Conservation (phyloP, 2,329 filamentous ascomycete genomes). For the Penicillium italicum region DNA sequence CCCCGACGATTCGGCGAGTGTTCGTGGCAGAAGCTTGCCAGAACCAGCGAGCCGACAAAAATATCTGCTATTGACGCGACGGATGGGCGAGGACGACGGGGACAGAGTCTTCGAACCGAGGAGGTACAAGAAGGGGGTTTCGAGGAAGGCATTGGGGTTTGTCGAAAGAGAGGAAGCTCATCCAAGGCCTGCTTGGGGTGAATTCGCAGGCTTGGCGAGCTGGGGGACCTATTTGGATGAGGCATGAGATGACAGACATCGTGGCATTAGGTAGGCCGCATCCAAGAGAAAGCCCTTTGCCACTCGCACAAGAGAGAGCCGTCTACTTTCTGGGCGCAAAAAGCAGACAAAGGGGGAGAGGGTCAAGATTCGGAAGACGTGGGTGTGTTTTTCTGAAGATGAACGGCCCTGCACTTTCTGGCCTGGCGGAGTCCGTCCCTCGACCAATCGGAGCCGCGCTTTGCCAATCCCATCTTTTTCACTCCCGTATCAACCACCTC, state of each 20-base stretch:
- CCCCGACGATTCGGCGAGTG: slow-evolving; percentile 42
- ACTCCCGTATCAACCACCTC: slow-evolving; percentile 20
- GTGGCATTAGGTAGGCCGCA: slow-evolving; percentile 46
- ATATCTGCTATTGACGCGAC: slow-evolving; percentile 47
- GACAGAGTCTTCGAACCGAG: slow-evolving; percentile 28
- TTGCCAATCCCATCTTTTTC: slow-evolving; percentile 39
- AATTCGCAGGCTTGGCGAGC: slow-evolving; percentile 48
- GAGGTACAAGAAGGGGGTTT: slow-evolving; percentile 23
- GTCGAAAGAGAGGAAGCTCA: slow-evolving; percentile 20
- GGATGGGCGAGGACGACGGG: slow-evolving; percentile 28
- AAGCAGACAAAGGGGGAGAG: slow-evolving; percentile 7
- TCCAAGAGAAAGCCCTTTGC: slow-evolving; percentile 25
- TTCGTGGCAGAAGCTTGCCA: slow-evolving; percentile 50
- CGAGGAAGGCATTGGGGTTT: slow-evolving; percentile 30
- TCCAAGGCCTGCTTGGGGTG: slow-evolving; percentile 45
- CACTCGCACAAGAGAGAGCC: slow-evolving; percentile 12
- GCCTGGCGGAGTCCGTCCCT: slow-evolving; percentile 32
- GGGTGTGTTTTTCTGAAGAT: slow-evolving; percentile 25
- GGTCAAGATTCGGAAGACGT: slow-evolving; percentile 3
- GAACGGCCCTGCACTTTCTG: slow-evolving; percentile 23
- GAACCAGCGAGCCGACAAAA: slow-evolving; percentile 53
- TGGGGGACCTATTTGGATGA: slow-evolving; percentile 54
- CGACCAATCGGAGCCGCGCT: slow-evolving; percentile 37
- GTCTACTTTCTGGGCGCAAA: slow-evolving; percentile 15
- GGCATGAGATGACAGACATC: slow-evolving; percentile 64